A percentile compares a stretch with the other conserved stretches of the same genome.
phyloP scores from a whole-genome alignment of 2,329 filamentous ascomycete species.

The Fusarium dlaminii region DNA sequence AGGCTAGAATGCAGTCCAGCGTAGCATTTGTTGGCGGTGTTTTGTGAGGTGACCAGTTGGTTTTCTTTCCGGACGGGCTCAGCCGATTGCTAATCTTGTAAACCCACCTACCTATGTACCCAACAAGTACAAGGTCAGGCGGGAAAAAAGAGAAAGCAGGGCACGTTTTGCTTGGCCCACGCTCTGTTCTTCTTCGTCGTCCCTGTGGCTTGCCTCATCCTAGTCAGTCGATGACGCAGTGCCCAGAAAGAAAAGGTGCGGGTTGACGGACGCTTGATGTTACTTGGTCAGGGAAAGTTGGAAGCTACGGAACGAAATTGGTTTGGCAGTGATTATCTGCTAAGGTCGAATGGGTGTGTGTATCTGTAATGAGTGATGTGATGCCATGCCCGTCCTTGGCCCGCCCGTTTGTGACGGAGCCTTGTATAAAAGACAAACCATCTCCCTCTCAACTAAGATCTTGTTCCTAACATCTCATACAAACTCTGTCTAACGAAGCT shows the following conservation, averaged over 20 bases:
- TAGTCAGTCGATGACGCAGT: constrained; percentile 49
- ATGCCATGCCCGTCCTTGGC: constrained; percentile 21
- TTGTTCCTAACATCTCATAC: constrained; percentile 1
- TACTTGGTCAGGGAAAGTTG: constrained; percentile 36
- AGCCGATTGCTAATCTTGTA: constrained; percentile 10
- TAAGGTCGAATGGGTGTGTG: constrained; percentile 12
- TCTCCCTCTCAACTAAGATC: constrained; percentile 21
- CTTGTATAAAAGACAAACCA: constrained; percentile 40
- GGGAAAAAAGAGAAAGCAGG: constrained; percentile 29
- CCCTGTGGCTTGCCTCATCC: constrained; percentile 33
- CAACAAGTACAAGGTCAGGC: constrained; percentile 19
- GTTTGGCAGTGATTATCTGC: constrained; percentile 3
- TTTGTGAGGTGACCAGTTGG: background rate
- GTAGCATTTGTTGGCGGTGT: background rate
- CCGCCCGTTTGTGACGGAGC: constrained; percentile 4
- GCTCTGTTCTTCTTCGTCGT: constrained; percentile 15
- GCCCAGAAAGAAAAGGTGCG: constrained; percentile 27
- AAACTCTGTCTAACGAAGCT: constrained; percentile 6
- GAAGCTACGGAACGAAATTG: constrained; percentile 27
- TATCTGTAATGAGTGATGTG: constrained; percentile 14
- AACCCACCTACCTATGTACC: background rate
- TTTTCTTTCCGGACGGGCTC: background rate
- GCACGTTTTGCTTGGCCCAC: constrained; percentile 32
- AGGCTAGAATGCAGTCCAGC: background rate
- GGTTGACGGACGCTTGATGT: constrained; percentile 25